Conservation (phyloP, 768 basidiomycete genomes). For the Auriscalpium microsporum region DNA sequence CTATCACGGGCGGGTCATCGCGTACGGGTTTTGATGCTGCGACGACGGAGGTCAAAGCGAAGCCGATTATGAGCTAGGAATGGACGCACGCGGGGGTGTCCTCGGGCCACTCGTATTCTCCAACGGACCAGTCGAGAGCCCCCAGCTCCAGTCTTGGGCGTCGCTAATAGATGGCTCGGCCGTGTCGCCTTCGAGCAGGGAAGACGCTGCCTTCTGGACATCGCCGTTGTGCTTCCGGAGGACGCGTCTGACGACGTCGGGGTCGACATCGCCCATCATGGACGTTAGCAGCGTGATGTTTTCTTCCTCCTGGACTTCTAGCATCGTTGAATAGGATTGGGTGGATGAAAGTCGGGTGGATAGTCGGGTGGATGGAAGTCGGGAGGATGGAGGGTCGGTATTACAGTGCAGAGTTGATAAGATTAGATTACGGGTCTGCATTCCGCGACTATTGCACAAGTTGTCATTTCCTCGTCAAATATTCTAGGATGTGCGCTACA, state of each 20-base stretch:
- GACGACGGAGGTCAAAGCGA: not conserved
- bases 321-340: too few species aligned
- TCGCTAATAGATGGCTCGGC: not conserved
- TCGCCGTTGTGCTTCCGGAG: conserved; percentile 55
- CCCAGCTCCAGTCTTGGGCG: not conserved
- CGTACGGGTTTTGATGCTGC: conserved; percentile 25
- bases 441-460: too few species aligned
- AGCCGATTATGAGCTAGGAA: not conserved
- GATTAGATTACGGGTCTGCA: too few species aligned
- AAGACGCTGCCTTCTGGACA: conserved; percentile 26
- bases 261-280: conserved; percentile 36
- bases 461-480: too few species aligned
- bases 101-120: conserved; percentile 15
- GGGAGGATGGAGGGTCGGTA: too few species aligned
- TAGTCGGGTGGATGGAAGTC: too few species aligned
- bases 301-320: conserved; percentile 16
- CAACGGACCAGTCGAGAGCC: conserved; percentile 2
- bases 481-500: too few species aligned
- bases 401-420: too few species aligned
- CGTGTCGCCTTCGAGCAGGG: conserved; percentile 24
- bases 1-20: conserved; percentile 30
- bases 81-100: conserved; percentile 20
- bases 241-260: conserved; percentile 43
- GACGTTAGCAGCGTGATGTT: conserved; percentile 26
- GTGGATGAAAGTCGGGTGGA: too few species aligned